Evolutionary conservation across 768 basidiomycete species (phyloP).

Genomic region (Naematelia encephala): DNA sequence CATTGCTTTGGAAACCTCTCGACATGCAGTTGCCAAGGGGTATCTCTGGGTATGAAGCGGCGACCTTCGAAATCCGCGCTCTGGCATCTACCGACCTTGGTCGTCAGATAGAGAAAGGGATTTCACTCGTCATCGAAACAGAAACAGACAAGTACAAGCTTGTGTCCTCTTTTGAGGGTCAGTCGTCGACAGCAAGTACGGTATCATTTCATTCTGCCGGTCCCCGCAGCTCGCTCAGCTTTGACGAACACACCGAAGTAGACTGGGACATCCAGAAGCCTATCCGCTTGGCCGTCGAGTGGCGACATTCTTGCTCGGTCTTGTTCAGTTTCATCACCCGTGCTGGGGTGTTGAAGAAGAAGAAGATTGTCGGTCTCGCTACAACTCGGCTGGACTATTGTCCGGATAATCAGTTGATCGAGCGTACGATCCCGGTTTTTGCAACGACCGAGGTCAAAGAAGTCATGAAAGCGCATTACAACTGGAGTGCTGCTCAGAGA

Average conservation of each 20-base stretch:
- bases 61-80: slow-evolving; percentile 39
- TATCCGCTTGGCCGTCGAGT: slow-evolving; percentile 44
- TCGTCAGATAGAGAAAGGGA: slow-evolving; percentile 15
- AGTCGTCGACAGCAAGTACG: background rate
- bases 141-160: slow-evolving; percentile 37
- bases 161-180: background rate
- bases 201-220: background rate
- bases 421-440: slow-evolving; percentile 34
- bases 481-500: background rate
- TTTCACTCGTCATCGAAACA: slow-evolving; percentile 39
- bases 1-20: slow-evolving; percentile 49
- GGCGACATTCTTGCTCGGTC: slow-evolving; percentile 48
- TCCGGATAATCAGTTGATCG: slow-evolving; percentile 25
- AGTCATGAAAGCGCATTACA: slow-evolving; percentile 20
- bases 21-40: slow-evolving; percentile 43
- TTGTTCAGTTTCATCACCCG: slow-evolving; percentile 37
- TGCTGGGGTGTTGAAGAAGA: slow-evolving; percentile 42
- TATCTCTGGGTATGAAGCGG: slow-evolving; percentile 46
- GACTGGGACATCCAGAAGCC: slow-evolving; percentile 35
- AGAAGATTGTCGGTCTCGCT: slow-evolving; percentile 35
- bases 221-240: background rate
- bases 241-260: slow-evolving; percentile 14
- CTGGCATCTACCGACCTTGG: slow-evolving; percentile 21
- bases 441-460: slow-evolving; percentile 34
- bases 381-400: slow-evolving; percentile 30